Evolutionary conservation across 2,329 filamentous ascomycete species (phyloP), one percentile per base, ranked within the genome.

Genomic region (Neocucurbitaria cava): DNA sequence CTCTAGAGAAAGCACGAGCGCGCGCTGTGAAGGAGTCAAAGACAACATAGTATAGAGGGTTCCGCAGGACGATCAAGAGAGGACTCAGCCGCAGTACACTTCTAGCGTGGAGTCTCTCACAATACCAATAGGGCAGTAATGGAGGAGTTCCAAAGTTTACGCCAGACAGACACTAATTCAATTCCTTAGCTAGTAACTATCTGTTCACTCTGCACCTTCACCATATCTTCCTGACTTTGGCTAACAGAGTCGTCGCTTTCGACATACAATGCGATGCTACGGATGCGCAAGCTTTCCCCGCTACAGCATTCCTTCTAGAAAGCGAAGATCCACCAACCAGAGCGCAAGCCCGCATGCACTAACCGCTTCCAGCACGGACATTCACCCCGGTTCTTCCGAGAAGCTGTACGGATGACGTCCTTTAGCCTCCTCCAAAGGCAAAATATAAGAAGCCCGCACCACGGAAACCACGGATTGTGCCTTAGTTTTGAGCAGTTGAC

Each of bases 311-410:
- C 45, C 57, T 66, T 67, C 54, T 45, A 61, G 61, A 67, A 66
- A 44, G 21, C 49, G 38, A 30, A 23, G 46, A 30, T 69, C 70
- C 67, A 69, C 70, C 69, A 71, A 71, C 71, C 53, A 60, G 4
- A 17, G 13, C 13, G 3, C 41, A 9, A n/a, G 21, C 18, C 24
- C 13, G 7, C 21, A 13, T 50, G 44, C 56, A 56, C 53, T 60
- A 21, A n/a, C 60, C 61, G 13, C 18, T 60, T 63, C 54, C 17
- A 59, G 28, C 64, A 66, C 69, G 70, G 69, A 64, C 52, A 21
- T 49, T 42, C 18, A 56, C 44, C 47, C 57, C 44, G 46, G 52
- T 55, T 60, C 13, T 59, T 71, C 68, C 68, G 68, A 53, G 38
- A 28, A 63, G 56, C 61, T 63, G 42, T 36, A 42, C 46, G 33